These are phyloP conservation scores for Coelastrella sp. DNA, from an alignment of 139 green algal genomes.

Conservation along the genomic window DNA sequence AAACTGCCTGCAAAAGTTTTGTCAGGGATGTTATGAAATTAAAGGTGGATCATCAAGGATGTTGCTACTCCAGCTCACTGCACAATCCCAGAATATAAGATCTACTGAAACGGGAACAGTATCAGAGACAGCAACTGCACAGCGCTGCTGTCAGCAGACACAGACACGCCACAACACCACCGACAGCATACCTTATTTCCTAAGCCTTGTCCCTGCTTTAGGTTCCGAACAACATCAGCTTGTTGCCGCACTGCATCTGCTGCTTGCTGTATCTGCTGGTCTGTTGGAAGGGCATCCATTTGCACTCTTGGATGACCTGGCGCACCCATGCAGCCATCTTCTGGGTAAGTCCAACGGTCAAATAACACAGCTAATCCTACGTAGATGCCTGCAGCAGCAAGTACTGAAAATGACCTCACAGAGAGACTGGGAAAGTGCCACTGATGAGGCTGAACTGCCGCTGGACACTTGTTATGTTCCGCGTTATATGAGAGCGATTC, in stretches of 20 bases:
- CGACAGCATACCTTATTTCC: conserved; percentile 35
- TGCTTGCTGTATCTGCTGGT: conserved; percentile 1
- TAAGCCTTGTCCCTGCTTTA: conserved; percentile 29
- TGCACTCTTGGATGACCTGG: conserved; percentile 8
- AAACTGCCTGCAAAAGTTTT: too few species aligned
- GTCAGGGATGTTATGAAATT: too few species aligned
- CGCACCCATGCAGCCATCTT: conserved; percentile 15
- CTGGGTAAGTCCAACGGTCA: conserved; percentile 21
- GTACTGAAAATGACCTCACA: neutral
- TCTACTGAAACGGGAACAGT: neutral
- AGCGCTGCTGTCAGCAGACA: neutral
- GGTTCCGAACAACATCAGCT: conserved; percentile 26
- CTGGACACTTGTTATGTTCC: too few species aligned
- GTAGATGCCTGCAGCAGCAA: conserved; percentile 14
- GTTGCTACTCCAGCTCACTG: too few species aligned
- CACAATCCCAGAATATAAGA: neutral
- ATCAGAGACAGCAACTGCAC: neutral
- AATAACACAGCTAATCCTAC: conserved; percentile 37
- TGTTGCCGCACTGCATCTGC: conserved; percentile 32
- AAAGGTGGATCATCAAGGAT: too few species aligned
- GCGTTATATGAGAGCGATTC: too few species aligned
- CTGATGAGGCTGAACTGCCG: neutral
- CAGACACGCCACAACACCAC: neutral
- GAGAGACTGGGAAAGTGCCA: neutral
- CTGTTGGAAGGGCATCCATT: neutral